Evolutionary conservation across 768 basidiomycete genomes (phyloP), one percentile per base, ranked within the genome.

Genomic region (Leccinellum albellum): DNA sequence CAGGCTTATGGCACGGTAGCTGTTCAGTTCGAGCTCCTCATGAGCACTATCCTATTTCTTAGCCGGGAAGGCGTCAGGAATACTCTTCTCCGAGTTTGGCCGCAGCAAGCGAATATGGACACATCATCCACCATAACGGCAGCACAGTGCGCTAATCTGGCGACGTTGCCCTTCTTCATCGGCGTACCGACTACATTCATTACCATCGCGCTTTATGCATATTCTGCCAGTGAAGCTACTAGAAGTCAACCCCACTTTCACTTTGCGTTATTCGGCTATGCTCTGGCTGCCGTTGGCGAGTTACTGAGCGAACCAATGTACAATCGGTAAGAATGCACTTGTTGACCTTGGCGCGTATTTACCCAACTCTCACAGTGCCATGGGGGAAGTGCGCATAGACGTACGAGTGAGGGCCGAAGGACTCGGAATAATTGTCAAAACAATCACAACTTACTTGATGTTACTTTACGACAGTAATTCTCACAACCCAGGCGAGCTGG

Each of bases 61-160:
- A 87, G 88, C 32, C 80, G 97, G n/a, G 97, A 99, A 71, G 96
- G 95, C 17, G 82, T 98, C 8, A 81, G 97, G 40, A 91, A 88
- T 68, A 86, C 91, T 6, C 79, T 97, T 5, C 78, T 97, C 15
- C 83, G 94, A n/a, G 78, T 78, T 32, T 68, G 71, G 58, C 60
- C 72, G 3, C 58, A 67, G 23, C 56, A 64, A 33, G 50, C 52
- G 26, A 28, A 45, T 29, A 42, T 46, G 8, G 49, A 53, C 56
- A 37, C 50, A 26, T 35, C 28, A 48, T 54, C 55, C 5, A 51
- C 53, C 23, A 31, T 53, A 32, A 31, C 42, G 9, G 26, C 33
- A 35, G 66, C 54, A 67, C 70, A 61, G 45, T 64, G 63, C 64
- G 44, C 70, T 60, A 80, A 81, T 79, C 72, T 88, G 69, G 52